phyloP scores from a whole-genome alignment of 116 monocot species.

The Zostera marina region DNA sequence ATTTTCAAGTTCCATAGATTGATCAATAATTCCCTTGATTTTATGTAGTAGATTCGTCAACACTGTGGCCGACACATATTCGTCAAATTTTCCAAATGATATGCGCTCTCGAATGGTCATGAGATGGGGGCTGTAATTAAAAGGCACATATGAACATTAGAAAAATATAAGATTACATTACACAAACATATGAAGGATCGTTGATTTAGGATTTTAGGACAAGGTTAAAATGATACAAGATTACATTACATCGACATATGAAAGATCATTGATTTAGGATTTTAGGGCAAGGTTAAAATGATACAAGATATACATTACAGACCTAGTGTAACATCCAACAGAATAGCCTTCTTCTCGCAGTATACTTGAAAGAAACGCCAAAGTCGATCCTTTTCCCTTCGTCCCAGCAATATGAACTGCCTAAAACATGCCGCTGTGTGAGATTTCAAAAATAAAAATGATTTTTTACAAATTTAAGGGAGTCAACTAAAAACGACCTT shows the following conservation, averaged over 20 bases:
- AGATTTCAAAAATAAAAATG: too few species aligned
- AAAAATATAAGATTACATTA: too few species aligned
- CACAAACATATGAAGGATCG: background rate
- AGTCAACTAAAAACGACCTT: conserved; percentile 17
- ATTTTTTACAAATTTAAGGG: too few species aligned
- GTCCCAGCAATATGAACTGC: conserved; percentile 91
- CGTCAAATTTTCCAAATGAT: conserved; percentile 54
- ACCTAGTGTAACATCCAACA: conserved; percentile 97
- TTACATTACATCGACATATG: background rate
- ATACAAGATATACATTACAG: background rate
- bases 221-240: too few species aligned
- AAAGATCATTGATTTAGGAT: too few species aligned
- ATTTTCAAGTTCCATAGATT: conserved; percentile 58
- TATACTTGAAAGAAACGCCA: conserved; percentile 80
- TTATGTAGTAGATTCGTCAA: conserved; percentile 36
- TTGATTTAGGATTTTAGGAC: too few species aligned
- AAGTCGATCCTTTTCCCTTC: conserved; percentile 95
- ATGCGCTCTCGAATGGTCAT: conserved; percentile 81
- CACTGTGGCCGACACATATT: conserved; percentile 39
- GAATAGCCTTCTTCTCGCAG: conserved; percentile 61
- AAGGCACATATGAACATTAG: background rate
- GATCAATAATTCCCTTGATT: conserved; percentile 42
- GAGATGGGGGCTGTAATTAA: conserved; percentile 67
- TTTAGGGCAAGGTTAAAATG: too few species aligned
- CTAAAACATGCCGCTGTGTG: conserved; percentile 17